A percentile compares a stretch with the other conserved stretches of the same genome.
These are phyloP conservation scores for Globisporangium iwayamae DNA, from an alignment of 352 stramenopile genomes.

Conservation along the genomic window DNA sequence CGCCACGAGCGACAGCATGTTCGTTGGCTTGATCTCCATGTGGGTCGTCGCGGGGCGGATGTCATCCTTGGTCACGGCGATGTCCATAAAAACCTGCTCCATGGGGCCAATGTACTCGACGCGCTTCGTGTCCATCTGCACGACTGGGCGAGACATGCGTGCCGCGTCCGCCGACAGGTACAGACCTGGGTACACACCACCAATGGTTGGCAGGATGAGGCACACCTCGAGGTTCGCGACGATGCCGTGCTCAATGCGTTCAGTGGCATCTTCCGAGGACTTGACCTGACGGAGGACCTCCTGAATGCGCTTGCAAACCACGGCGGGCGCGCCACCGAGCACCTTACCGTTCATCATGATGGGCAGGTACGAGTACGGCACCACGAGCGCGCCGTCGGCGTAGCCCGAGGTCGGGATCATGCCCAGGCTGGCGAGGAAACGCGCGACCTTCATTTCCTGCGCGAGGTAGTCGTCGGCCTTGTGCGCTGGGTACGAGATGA, in stretches of 20 bases:
- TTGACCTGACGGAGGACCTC: constrained; percentile 69
- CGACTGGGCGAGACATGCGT: constrained; percentile 92
- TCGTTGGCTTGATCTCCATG: constrained; percentile 98
- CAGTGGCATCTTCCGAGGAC: constrained; percentile 35
- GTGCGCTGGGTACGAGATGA: constrained; percentile 78
- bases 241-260: constrained; percentile 65
- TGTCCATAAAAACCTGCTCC: constrained; percentile 98
- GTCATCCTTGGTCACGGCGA: constrained; percentile 95
- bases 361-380: constrained; percentile 91
- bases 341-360: constrained; percentile 97
- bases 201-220: constrained; percentile 71
- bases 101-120: constrained; percentile 98
- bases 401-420: constrained; percentile 84
- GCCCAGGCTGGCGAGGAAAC: constrained; percentile 70
- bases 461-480: constrained; percentile 66
- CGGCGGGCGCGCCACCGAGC: constrained; percentile 85
- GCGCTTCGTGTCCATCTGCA: constrained; percentile 87
- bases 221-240: constrained; percentile 80
- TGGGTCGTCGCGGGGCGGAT: constrained; percentile 96
- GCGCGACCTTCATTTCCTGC: constrained; percentile 73
- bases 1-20: constrained; percentile 99
- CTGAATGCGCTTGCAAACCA: constrained; percentile 86
- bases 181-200: constrained; percentile 96
- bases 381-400: constrained; percentile 75
- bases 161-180: constrained; percentile 97